A percentile compares a stretch with the other conserved stretches of the same genome.
phyloP scores from a whole-genome alignment of 257 asterid species.

The Jacaranda mimosifolia region DNA sequence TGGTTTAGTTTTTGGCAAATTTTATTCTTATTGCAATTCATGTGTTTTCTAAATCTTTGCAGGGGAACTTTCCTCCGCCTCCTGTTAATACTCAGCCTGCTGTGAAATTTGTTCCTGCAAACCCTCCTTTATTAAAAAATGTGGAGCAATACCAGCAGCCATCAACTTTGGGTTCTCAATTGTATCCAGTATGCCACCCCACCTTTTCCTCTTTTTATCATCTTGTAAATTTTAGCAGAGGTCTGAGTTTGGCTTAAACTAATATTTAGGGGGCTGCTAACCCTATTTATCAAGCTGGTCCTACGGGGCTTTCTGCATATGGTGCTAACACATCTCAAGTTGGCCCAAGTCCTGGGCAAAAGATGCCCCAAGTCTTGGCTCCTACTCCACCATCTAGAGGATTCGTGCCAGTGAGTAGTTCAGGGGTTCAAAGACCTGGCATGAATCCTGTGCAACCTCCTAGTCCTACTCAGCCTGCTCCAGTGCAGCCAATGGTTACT shows the following conservation, averaged over 20 bases:
- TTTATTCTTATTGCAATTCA: constrained; percentile 15
- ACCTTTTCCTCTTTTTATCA: constrained; percentile 12
- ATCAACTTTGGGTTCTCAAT: constrained; percentile 77
- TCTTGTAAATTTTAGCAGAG: constrained; percentile 8
- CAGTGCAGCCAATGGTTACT: constrained; percentile 64
- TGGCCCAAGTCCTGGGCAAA: constrained; percentile 66
- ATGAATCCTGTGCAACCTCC: constrained; percentile 75
- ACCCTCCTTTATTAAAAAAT: constrained; percentile 71
- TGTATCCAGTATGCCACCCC: constrained; percentile 75
- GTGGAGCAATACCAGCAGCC: constrained; percentile 92
- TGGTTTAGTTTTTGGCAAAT: constrained; percentile 28
- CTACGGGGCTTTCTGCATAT: constrained; percentile 62
- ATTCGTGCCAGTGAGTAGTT: constrained; percentile 66
- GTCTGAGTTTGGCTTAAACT: constrained; percentile 37
- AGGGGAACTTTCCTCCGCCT: constrained; percentile 76
- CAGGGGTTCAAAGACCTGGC: constrained; percentile 77
- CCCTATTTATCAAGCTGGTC: constrained; percentile 70
- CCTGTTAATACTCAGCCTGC: constrained; percentile 75
- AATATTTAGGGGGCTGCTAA: constrained; percentile 58
- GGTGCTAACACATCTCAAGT: constrained; percentile 58
- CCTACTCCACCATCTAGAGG: constrained; percentile 68
- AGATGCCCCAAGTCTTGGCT: constrained; percentile 67
- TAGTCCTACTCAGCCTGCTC: constrained; percentile 71
- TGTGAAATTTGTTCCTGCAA: constrained; percentile 78
- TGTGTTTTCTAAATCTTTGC: constrained; percentile 35